Evolutionary conservation across 805 yeast genomes (phyloP).

Genomic region (Lachancea waltii): DNA sequence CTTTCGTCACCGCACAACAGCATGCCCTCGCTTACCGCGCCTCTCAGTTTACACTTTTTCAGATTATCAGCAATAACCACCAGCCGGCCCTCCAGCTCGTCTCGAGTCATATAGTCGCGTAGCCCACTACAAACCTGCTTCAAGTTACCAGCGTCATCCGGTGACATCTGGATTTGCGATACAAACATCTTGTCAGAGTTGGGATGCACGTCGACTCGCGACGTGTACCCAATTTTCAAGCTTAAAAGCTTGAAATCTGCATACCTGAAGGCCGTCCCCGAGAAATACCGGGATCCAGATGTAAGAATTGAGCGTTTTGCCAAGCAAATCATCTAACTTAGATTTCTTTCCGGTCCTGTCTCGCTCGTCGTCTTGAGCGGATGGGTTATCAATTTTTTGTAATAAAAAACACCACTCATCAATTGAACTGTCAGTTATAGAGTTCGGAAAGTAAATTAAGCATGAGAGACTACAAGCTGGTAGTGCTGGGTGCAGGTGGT

Average conservation of each 20-base stretch:
- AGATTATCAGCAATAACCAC: slow-evolving; percentile 54
- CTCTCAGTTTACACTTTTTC: slow-evolving; percentile 58
- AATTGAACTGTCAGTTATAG: not conserved
- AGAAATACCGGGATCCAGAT: not conserved
- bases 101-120: slow-evolving; percentile 38
- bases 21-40: slow-evolving; percentile 59
- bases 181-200: slow-evolving; percentile 56
- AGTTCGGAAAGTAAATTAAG: not conserved
- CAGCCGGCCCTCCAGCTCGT: slow-evolving; percentile 33
- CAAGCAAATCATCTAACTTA: too few relatives aligned
- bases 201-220: slow-evolving; percentile 42
- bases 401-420: not conserved
- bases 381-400: not conserved
- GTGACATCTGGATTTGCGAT: slow-evolving; percentile 38
- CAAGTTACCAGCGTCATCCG: slow-evolving; percentile 8
- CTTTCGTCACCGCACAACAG: slow-evolving; percentile 49
- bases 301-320: too few relatives aligned
- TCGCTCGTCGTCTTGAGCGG: too few relatives aligned
- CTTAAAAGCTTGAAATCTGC: slow-evolving; percentile 20
- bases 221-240: slow-evolving; percentile 45
- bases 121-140: slow-evolving; percentile 54
- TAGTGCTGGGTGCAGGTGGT: slow-evolving; percentile 94
- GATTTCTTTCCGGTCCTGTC: too few relatives aligned
- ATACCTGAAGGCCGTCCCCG: not conserved
- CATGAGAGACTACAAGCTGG: slow-evolving; percentile 74